Evolutionary conservation across 768 basidiomycete species (phyloP).

Genomic region (Naganishia antarctica): DNA sequence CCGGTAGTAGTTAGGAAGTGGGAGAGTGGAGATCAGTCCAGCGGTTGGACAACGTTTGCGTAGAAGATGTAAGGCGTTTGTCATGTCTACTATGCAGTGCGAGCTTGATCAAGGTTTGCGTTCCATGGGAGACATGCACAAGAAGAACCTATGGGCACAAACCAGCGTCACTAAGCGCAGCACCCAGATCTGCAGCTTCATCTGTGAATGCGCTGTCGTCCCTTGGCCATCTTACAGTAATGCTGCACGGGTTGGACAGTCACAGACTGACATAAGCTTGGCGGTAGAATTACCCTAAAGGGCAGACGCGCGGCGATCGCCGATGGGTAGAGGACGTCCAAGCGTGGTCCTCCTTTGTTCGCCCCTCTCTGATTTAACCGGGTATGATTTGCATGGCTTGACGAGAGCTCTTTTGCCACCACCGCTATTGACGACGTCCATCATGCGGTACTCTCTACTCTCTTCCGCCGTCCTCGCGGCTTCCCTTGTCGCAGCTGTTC

Average conservation of each 20-base stretch:
- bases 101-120: too few relatives aligned
- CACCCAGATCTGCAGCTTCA: too few relatives aligned
- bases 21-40: constrained; percentile 15
- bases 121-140: neutral
- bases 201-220: too few relatives aligned
- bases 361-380: too few relatives aligned
- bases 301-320: constrained; percentile 17
- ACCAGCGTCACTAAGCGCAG: too few relatives aligned
- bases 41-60: constrained; percentile 29
- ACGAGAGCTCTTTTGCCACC: too few relatives aligned
- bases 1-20: constrained; percentile 1
- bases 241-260: too few relatives aligned
- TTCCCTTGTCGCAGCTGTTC: neutral
- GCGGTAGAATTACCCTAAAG: neutral
- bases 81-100: too few relatives aligned
- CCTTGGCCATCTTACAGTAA: neutral
- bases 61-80: neutral
- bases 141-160: too few relatives aligned
- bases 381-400: too few relatives aligned
- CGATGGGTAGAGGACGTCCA: neutral
- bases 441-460: constrained; percentile 10
- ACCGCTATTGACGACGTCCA: neutral
- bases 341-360: constrained; percentile 10
- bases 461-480: constrained; percentile 1
- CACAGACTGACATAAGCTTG: too few relatives aligned